Evolutionary conservation across 1,284 basidiomycete genomes (phyloP).

Genomic region (Leccinum pachyderme): DNA sequence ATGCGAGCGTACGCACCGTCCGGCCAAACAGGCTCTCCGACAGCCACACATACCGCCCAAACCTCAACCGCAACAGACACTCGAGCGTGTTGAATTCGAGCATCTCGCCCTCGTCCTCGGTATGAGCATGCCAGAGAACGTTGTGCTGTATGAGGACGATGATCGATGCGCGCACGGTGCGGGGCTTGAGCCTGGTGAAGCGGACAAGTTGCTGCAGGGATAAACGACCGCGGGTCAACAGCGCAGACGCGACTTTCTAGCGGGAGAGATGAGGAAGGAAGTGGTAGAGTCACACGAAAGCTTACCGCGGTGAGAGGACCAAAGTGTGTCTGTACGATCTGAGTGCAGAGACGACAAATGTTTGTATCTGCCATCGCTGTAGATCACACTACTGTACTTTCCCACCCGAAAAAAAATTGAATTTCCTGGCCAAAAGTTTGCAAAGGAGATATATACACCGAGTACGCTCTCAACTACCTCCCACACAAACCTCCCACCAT

Average conservation of each 20-base stretch:
- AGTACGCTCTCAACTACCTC: slow-evolving; percentile 11
- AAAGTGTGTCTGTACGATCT: slow-evolving; percentile 78
- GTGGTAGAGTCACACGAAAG: neutral
- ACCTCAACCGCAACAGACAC: slow-evolving; percentile 75
- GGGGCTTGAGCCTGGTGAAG: slow-evolving; percentile 56
- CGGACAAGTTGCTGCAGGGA: slow-evolving; percentile 70
- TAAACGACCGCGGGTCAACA: slow-evolving; percentile 86
- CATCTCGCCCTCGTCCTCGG: slow-evolving; percentile 72
- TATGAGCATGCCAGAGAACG: slow-evolving; percentile 79
- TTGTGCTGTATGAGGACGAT: slow-evolving; percentile 92
- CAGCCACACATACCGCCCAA: slow-evolving; percentile 76
- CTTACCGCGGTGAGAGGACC: slow-evolving; percentile 72
- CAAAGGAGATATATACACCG: slow-evolving; percentile 12
- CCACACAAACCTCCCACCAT: slow-evolving; percentile 1
- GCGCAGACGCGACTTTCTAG: slow-evolving; percentile 75
- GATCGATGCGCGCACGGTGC: slow-evolving; percentile 71
- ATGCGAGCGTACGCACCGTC: slow-evolving; percentile 49
- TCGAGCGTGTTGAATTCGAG: slow-evolving; percentile 79
- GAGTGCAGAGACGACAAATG: slow-evolving; percentile 67
- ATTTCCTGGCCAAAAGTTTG: slow-evolving; percentile 1
- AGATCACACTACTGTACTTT: neutral
- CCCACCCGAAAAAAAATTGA: neutral
- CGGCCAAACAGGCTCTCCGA: slow-evolving; percentile 69
- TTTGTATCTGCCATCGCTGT: slow-evolving; percentile 67
- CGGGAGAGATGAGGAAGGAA: slow-evolving; percentile 6